A percentile compares a stretch with the other conserved stretches of the same genome.
Evolutionary conservation across 345 rosid genomes (phyloP).

Genomic region (Citropsis articulata): DNA sequence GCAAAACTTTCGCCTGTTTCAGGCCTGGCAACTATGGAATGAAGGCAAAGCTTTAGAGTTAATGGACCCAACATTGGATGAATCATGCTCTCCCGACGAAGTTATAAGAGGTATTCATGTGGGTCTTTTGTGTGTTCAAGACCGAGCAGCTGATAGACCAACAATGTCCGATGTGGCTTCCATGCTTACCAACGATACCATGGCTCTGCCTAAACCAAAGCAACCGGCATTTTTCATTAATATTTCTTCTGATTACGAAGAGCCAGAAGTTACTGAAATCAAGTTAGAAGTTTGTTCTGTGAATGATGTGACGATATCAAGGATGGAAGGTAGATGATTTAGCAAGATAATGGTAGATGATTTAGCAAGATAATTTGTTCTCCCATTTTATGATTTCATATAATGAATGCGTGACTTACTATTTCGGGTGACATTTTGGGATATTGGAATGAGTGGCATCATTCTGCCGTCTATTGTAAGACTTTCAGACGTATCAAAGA

Average conservation of each 20-base stretch:
- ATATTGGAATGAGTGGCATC: too few species aligned
- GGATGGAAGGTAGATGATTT: constrained; percentile 8
- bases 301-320: constrained; percentile 8
- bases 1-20: background rate
- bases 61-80: background rate
- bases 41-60: constrained; percentile 2
- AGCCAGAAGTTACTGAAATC: background rate
- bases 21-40: constrained; percentile 21
- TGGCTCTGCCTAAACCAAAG: constrained; percentile 3
- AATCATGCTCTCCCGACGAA: background rate
- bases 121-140: constrained; percentile 21
- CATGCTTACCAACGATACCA: constrained; percentile 5
- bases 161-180: constrained; percentile 12
- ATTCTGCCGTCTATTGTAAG: too few species aligned
- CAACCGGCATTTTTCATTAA: background rate
- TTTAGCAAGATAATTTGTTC: too few species aligned
- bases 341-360: too few species aligned
- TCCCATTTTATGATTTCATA: too few species aligned
- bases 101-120: constrained; percentile 13
- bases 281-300: background rate
- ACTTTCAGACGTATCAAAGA: too few species aligned
- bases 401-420: too few species aligned
- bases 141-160: background rate
- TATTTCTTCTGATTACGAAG: background rate
- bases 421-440: too few species aligned